Evolutionary conservation across 148 eudicot genomes (phyloP).

Genomic region (Suaeda aralocaspica): DNA sequence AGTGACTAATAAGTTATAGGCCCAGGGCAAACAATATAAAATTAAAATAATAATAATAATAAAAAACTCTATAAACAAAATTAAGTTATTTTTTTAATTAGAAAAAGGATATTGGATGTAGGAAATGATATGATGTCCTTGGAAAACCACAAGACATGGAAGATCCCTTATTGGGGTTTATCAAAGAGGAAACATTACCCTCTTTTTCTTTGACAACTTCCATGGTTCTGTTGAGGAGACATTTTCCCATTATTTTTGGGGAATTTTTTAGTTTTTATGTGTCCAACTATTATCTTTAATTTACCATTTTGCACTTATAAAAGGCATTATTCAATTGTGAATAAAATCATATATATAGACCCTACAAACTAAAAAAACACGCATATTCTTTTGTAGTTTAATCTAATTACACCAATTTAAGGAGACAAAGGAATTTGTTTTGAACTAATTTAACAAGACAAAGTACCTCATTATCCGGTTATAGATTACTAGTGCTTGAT

Average conservation of each 20-base stretch:
- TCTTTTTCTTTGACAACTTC: constrained; percentile 26
- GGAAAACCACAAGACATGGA: constrained; percentile 31
- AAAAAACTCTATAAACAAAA: background rate
- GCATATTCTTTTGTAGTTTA: constrained; percentile 27
- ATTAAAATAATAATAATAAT: background rate
- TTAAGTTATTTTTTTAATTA: background rate
- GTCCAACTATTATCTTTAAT: constrained; percentile 12
- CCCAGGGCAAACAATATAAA: constrained; percentile 1
- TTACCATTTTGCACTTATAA: constrained; percentile 1
- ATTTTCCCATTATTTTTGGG: constrained; percentile 24
- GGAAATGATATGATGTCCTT: constrained; percentile 18
- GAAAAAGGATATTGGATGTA: background rate
- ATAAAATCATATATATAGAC: constrained; percentile 15
- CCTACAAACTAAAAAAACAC: no score
- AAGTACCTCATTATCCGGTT: constrained; percentile 34
- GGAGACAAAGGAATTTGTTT: constrained; percentile 31
- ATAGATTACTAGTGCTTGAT: constrained; percentile 19
- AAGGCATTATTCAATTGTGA: background rate
- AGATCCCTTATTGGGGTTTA: constrained; percentile 35
- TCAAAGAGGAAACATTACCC: constrained; percentile 27
- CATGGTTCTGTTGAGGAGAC: constrained; percentile 34
- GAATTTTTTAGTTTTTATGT: constrained; percentile 13
- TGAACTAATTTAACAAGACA: constrained; percentile 26
- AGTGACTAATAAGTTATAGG: background rate
- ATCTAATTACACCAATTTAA: constrained; percentile 12